These are phyloP conservation scores for Spatholobus suberectus DNA, from an alignment of 306 rosid genomes.

Conservation along the genomic window DNA sequence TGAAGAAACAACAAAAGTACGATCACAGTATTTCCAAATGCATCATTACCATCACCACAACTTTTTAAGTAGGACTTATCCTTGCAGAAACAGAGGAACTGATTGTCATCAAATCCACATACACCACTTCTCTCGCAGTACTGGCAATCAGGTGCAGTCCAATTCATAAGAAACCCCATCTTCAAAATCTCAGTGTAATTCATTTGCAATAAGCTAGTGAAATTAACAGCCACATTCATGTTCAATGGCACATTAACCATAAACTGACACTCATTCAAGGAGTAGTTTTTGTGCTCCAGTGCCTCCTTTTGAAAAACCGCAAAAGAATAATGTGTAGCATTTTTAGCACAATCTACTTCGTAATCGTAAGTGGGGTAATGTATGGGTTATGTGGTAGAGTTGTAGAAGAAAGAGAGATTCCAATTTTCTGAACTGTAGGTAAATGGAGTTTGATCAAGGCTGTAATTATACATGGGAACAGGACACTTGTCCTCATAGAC, in stretches of 20 bases:
- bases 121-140: constrained; percentile 65
- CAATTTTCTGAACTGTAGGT: no score
- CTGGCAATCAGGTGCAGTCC: constrained; percentile 63
- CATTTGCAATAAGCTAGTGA: constrained; percentile 45
- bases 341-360: constrained; percentile 55
- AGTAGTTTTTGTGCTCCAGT: constrained; percentile 45
- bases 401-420: constrained; percentile 69
- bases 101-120: constrained; percentile 49
- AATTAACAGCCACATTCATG: no score
- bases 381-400: constrained; percentile 55
- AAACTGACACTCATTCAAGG: constrained; percentile 52
- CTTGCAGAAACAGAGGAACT: constrained; percentile 61
- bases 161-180: constrained; percentile 72
- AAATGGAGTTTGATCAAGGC: no score
- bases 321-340: constrained; percentile 55
- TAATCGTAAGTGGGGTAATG: constrained; percentile 42
- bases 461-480: no score
- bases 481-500: no score
- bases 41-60: constrained; percentile 62
- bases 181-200: constrained; percentile 57
- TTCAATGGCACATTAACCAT: constrained; percentile 52
- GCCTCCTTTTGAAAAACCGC: constrained; percentile 61
- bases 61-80: constrained; percentile 52
- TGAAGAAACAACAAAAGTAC: not conserved
- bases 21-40: constrained; percentile 1